Conservation (phyloP, 2,329 filamentous ascomycete genomes). For the Gnomoniopsis smithogilvyi region DNA sequence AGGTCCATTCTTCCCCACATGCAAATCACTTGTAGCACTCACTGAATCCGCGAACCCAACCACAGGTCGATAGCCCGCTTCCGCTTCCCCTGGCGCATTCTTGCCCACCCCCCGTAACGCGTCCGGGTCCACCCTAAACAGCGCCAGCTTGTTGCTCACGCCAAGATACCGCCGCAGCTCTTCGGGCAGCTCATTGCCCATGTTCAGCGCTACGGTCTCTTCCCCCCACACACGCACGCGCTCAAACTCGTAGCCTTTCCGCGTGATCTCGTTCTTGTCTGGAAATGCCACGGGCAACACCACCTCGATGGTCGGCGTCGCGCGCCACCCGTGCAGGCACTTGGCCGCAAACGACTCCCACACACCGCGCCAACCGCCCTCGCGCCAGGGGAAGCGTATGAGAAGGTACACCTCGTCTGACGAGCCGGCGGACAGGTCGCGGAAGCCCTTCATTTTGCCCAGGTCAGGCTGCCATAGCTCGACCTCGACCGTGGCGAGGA, state of each 20-base stretch:
- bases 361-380: conserved; percentile 44
- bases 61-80: conserved; percentile 61
- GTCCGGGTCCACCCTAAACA: conserved; percentile 65
- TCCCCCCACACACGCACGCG: conserved; percentile 66
- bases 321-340: conserved; percentile 44
- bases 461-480: conserved; percentile 69
- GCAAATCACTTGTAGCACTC: conserved; percentile 28
- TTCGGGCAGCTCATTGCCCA: conserved; percentile 54
- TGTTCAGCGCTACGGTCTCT: conserved; percentile 49
- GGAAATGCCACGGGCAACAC: conserved; percentile 64
- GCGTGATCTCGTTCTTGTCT: conserved; percentile 51
- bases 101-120: conserved; percentile 56
- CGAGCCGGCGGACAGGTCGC: conserved; percentile 41
- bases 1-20: neutral
- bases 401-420: conserved; percentile 56
- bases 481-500: conserved; percentile 66
- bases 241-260: conserved; percentile 56
- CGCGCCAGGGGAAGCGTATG: conserved; percentile 62
- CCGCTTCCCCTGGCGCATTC: conserved; percentile 55
- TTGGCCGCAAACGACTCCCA: conserved; percentile 46
- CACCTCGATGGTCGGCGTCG: conserved; percentile 60
- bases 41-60: conserved; percentile 70
- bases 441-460: conserved; percentile 47
- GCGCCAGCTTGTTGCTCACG: conserved; percentile 59
- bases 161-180: conserved; percentile 66